Evolutionary conservation across 1,139 yeast species (phyloP), one percentile per base, ranked within the genome.

Genomic region (Tardiomyces blankii): DNA sequence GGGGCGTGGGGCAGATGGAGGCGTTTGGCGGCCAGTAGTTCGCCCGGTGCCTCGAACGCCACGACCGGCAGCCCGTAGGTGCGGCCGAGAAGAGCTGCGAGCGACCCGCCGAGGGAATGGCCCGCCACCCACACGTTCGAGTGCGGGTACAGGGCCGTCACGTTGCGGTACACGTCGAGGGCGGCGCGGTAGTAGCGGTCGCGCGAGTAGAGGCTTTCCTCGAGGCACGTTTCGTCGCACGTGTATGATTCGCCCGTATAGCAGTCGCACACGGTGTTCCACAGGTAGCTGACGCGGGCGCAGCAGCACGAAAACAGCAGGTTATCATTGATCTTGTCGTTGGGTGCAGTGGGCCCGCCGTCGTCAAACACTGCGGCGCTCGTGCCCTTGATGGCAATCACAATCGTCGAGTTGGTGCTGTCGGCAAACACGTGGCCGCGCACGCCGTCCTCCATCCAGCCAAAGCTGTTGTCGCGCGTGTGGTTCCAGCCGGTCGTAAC

Each of bases 201-300:
- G 51, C 80, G 78, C 42, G 83, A 68, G 59, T 78, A 70, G 46
- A 89, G 67, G 58, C 86, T 95, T 43, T 69, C 70, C 61, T 89
- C 97, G 30, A 93, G 67, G 58, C 99, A 91, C 50, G 75, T 77
- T 62, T 87, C 93, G 62, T 87, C 82, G 64, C 99, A 91, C 0
- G 94, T 86, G 62, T 86, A 87, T 0, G 95, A 77, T 48, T 77
- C 79, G 19, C 69, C 69, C 51, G 80, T 78, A 60, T 82, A 89
- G 61, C 99, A 91, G 63, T 88, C 96, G 65, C 99, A 91, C 0
- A 89, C 97, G 0, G 97, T 85, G 8, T 81, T 79, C 98, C 98
- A 93, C 65, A 87, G 67, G 56, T 88, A 89, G 47, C 93, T 78
- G 7, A 91, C 82, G 38, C 97, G 73, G 0, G 96, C 98, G 67